Evolutionary conservation across 805 yeast genomes (phyloP).

Genomic region (Saccharomycopsis sp.): DNA sequence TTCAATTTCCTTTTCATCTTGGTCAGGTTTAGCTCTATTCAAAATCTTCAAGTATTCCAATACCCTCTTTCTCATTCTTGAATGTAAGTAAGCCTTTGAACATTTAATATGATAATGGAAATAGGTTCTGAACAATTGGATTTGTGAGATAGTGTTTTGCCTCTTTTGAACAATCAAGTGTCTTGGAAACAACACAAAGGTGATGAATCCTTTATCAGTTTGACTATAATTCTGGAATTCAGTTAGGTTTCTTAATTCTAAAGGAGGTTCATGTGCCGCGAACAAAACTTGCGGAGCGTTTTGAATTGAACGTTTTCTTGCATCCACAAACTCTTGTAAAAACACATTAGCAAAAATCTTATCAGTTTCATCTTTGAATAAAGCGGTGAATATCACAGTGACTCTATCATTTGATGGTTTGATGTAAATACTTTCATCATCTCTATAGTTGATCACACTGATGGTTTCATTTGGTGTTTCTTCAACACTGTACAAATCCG

Average conservation of each 20-base stretch:
- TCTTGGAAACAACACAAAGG: constrained; percentile 76
- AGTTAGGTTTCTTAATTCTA: constrained; percentile 56
- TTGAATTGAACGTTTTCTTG: constrained; percentile 91
- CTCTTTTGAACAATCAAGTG: constrained; percentile 61
- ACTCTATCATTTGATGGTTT: constrained; percentile 93
- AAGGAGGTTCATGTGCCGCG: constrained; percentile 86
- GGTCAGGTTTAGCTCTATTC: constrained; percentile 95
- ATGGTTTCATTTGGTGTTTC: constrained; percentile 44
- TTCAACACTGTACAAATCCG: constrained; percentile 33
- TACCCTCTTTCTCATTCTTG: constrained; percentile 95
- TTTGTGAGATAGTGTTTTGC: constrained; percentile 85
- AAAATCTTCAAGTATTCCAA: constrained; percentile 89
- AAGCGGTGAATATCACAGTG: constrained; percentile 90
- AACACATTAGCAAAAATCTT: constrained; percentile 84
- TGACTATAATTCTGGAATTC: constrained; percentile 25
- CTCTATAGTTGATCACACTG: constrained; percentile 72
- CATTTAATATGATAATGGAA: constrained; percentile 99
- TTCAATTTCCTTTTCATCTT: constrained; percentile 58
- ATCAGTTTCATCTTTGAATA: constrained; percentile 95
- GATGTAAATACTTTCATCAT: constrained; percentile 84
- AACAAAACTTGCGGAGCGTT: constrained; percentile 97
- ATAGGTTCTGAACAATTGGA: constrained; percentile 88
- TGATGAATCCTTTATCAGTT: constrained; percentile 41
- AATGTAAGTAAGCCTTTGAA: constrained; percentile 96
- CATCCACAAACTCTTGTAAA: constrained; percentile 90